phyloP scores from a whole-genome alignment of 805 yeast species.

The Kluyveromyces aestuarii region DNA sequence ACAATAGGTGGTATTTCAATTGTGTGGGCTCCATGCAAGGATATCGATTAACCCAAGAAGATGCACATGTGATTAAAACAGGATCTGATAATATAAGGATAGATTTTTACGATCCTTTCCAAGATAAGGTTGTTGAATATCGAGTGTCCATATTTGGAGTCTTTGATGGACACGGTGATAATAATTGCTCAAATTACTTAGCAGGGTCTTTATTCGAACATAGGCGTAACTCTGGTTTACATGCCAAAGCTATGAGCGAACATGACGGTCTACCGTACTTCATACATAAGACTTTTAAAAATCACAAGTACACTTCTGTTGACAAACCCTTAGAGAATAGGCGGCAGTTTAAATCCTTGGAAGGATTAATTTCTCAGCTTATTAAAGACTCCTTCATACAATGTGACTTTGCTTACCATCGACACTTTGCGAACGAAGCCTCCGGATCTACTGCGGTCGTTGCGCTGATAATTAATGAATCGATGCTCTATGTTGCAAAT shows the following conservation, averaged over 20 bases:
- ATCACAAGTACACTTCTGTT: slow-evolving; percentile 1
- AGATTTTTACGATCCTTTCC: slow-evolving; percentile 22
- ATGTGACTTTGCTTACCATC: slow-evolving; percentile 37
- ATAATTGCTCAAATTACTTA: slow-evolving; percentile 46
- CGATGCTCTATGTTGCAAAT: slow-evolving; percentile 49
- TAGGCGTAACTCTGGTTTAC: not conserved
- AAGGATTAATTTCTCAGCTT: slow-evolving; percentile 29
- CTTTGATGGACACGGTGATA: slow-evolving; percentile 81
- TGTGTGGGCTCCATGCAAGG: slow-evolving; percentile 74
- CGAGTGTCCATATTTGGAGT: slow-evolving; percentile 49
- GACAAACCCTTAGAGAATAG: slow-evolving; percentile 2
- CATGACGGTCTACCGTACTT: not conserved
- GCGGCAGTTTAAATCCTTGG: slow-evolving; percentile 23
- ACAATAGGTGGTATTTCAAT: slow-evolving; percentile 32
- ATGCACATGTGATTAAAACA: slow-evolving; percentile 51
- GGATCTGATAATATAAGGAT: slow-evolving; percentile 35
- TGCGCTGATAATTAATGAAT: slow-evolving; percentile 35
- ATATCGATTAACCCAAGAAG: slow-evolving; percentile 66
- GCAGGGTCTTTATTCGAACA: slow-evolving; percentile 20
- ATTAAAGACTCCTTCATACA: slow-evolving; percentile 37
- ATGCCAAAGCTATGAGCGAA: slow-evolving; percentile 23
- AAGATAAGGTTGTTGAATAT: slow-evolving; percentile 16
- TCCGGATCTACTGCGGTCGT: slow-evolving; percentile 49
- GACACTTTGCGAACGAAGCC: slow-evolving; percentile 30
- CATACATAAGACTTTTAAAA: slow-evolving; percentile 1